A percentile compares a stretch with the other conserved stretches of the same genome.
These are phyloP conservation scores for Orychophragmus violaceus DNA, from an alignment of 345 rosid genomes.

Conservation along the genomic window DNA sequence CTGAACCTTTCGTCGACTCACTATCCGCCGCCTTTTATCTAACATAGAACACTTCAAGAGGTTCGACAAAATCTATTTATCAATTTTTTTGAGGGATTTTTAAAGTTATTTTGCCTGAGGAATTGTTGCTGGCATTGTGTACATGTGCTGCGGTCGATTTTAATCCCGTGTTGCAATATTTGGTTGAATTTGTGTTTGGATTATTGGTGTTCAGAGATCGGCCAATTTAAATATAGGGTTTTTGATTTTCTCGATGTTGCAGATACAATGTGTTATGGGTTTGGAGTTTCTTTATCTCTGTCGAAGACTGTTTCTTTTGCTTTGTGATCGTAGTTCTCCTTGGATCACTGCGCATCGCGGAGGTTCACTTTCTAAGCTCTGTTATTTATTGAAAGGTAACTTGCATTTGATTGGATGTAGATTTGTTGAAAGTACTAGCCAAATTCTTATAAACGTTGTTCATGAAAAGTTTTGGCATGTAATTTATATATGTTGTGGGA, in stretches of 20 bases:
- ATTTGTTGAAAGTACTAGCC: neutral
- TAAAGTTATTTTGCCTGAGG: neutral
- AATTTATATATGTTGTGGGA: neutral
- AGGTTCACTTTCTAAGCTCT: slow-evolving; percentile 18
- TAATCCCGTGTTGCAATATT: slow-evolving; percentile 9
- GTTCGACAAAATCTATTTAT: neutral
- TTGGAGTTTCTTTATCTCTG: neutral
- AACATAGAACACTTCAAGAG: slow-evolving; percentile 6
- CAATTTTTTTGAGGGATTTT: neutral
- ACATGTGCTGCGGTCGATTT: slow-evolving; percentile 25
- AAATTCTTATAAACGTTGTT: neutral
- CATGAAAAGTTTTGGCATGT: neutral
- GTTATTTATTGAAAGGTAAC: neutral
- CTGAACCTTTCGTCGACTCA: neutral
- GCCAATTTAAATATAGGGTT: slow-evolving; percentile 39
- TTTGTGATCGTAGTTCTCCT: slow-evolving; percentile 14
- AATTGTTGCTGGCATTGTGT: slow-evolving; percentile 29
- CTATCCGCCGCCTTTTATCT: neutral
- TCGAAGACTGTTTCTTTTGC: neutral
- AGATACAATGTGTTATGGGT: slow-evolving; percentile 31
- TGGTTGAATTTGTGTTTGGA: slow-evolving; percentile 2
- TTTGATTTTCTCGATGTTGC: slow-evolving; percentile 21
- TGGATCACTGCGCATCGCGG: neutral
- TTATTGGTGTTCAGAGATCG: slow-evolving; percentile 3
- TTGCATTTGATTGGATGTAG: neutral